Conservation (phyloP, 2,329 filamentous ascomycete genomes). For the Trichothecium roseum region DNA sequence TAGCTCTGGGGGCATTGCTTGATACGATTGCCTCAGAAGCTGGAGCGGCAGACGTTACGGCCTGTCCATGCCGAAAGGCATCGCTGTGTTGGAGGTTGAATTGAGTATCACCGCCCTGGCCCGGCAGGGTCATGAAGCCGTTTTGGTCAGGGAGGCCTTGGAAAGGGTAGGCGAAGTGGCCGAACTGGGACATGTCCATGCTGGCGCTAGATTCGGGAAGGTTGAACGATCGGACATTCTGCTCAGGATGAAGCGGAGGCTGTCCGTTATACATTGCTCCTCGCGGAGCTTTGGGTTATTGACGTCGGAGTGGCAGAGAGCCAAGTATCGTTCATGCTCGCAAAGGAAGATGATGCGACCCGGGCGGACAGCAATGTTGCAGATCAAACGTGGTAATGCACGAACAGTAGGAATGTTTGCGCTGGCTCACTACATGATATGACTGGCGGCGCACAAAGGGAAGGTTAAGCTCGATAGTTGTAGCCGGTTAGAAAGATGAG, state of each 20-base stretch:
- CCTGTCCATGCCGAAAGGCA: background rate
- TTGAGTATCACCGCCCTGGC: conserved; percentile 19
- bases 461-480: no score
- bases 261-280: conserved; percentile 5
- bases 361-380: no score
- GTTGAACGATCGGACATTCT: conserved; percentile 2
- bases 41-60: conserved; percentile 1
- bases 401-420: no score
- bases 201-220: conserved; percentile 10
- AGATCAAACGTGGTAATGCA: no score
- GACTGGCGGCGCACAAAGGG: no score
- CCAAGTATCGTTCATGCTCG: no score
- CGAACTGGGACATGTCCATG: conserved; percentile 38
- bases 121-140: conserved; percentile 16
- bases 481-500: no score
- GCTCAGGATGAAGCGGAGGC: conserved; percentile 2
- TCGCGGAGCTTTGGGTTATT: no score
- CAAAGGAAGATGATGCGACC: no score
- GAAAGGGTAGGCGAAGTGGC: conserved; percentile 43
- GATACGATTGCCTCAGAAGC: conserved; percentile 3
- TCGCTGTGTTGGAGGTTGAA: conserved; percentile 13
- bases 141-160: conserved; percentile 20
- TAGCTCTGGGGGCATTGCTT: background rate
- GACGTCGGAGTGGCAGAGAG: no score
- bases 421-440: no score